These are phyloP conservation scores for Acacia acuminata DNA, from an alignment of 306 rosid species.

Conservation along the genomic window DNA sequence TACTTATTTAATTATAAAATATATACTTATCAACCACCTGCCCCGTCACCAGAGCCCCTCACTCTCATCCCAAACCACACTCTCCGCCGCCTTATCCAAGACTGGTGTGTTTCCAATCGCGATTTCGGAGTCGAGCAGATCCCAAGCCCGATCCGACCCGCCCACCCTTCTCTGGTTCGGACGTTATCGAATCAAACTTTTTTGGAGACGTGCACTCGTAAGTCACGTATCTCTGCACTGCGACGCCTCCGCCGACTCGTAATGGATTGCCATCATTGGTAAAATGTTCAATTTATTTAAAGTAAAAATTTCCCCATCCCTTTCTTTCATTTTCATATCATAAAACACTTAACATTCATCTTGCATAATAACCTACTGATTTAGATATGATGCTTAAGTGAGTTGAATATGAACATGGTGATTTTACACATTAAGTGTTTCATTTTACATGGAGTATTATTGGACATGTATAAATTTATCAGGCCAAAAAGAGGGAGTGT, in stretches of 20 bases:
- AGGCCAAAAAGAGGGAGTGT: too few relatives aligned
- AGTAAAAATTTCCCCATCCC: not conserved
- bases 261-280: not conserved
- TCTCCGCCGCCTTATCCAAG: conserved; percentile 84
- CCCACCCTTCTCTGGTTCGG: conserved; percentile 62
- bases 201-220: conserved; percentile 39
- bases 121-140: conserved; percentile 70
- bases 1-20: too few relatives aligned
- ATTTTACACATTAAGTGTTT: too few relatives aligned
- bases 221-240: conserved; percentile 56
- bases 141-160: conserved; percentile 93
- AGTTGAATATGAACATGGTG: not conserved
- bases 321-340: not conserved
- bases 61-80: conserved; percentile 89
- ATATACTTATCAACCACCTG: too few relatives aligned
- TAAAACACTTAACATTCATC: not conserved
- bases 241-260: conserved; percentile 68
- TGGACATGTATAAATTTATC: too few relatives aligned
- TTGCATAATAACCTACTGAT: not conserved
- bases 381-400: not conserved
- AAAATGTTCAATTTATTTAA: not conserved
- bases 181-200: conserved; percentile 56
- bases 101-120: conserved; percentile 87
- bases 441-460: not conserved
- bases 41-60: conserved; percentile 72